A percentile compares a stretch with the other conserved stretches of the same genome.
phyloP scores from a whole-genome alignment of 345 rosid genomes.

The Salix caprea region DNA sequence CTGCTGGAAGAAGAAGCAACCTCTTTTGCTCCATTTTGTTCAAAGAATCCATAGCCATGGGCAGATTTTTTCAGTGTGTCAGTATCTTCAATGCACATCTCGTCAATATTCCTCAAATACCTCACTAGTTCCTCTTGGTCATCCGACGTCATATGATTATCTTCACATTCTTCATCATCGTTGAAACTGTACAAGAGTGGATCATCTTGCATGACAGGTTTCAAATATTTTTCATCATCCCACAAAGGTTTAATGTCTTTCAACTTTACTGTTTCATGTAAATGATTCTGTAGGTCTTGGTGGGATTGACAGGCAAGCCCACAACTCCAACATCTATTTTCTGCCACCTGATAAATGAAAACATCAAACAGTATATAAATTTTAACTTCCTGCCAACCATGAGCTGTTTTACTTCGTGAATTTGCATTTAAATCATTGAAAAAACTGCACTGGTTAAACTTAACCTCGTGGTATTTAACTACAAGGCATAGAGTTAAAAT shows the following conservation, averaged over 20 bases:
- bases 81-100: constrained; percentile 35
- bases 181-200: constrained; percentile 68
- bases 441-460: too few relatives aligned
- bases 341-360: constrained; percentile 55
- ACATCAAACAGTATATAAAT: neutral
- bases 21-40: constrained; percentile 24
- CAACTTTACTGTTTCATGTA: constrained; percentile 32
- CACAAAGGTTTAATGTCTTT: constrained; percentile 38
- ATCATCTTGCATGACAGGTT: constrained; percentile 77
- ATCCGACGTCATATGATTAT: constrained; percentile 31
- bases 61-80: constrained; percentile 23
- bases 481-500: too few relatives aligned
- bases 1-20: constrained; percentile 33
- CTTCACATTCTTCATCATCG: constrained; percentile 71
- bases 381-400: neutral
- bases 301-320: constrained; percentile 34
- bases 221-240: constrained; percentile 60
- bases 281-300: constrained; percentile 43
- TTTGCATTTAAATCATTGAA: too few relatives aligned
- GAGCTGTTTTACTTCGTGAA: neutral
- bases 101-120: constrained; percentile 47
- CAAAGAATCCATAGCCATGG: constrained; percentile 14
- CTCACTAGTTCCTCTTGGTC: constrained; percentile 46
- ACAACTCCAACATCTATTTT: constrained; percentile 74
- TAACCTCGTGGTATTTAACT: too few relatives aligned